Evolutionary conservation across 345 rosid species (phyloP).

Genomic region (Arabidopsis arenosa): DNA sequence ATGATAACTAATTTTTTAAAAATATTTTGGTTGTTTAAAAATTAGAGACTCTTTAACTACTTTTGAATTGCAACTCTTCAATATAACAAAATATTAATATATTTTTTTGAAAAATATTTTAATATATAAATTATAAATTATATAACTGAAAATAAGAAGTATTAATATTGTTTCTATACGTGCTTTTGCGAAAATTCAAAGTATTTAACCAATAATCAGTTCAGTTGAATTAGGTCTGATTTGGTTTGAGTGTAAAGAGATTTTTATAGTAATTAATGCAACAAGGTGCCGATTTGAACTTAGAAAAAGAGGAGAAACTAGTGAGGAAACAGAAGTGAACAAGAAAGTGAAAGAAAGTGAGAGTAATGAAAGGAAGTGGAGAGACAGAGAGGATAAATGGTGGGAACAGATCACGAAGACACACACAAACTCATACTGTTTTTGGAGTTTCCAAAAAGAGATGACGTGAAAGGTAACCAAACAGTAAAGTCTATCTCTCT

Average conservation of each 20-base stretch:
- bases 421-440: constrained; percentile 46
- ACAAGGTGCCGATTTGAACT: constrained; percentile 9
- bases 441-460: constrained; percentile 46
- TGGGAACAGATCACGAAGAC: constrained; percentile 47
- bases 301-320: constrained; percentile 13
- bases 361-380: constrained; percentile 42
- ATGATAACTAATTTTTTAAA: no score
- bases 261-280: constrained; percentile 12
- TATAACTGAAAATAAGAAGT: background rate
- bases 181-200: background rate
- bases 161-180: background rate
- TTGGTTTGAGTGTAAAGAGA: background rate
- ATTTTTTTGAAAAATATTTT: no score
- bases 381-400: constrained; percentile 48
- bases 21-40: no score
- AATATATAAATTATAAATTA: background rate
- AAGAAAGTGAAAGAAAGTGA: constrained; percentile 30
- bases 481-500: constrained; percentile 37
- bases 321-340: constrained; percentile 35
- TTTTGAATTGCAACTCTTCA: no score
- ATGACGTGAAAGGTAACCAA: constrained; percentile 48
- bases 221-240: background rate
- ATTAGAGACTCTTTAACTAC: no score
- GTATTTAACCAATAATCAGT: background rate
- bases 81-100: background rate